These are phyloP conservation scores for Amanita muscaria DNA, from an alignment of 768 basidiomycete genomes.

Conservation along the genomic window DNA sequence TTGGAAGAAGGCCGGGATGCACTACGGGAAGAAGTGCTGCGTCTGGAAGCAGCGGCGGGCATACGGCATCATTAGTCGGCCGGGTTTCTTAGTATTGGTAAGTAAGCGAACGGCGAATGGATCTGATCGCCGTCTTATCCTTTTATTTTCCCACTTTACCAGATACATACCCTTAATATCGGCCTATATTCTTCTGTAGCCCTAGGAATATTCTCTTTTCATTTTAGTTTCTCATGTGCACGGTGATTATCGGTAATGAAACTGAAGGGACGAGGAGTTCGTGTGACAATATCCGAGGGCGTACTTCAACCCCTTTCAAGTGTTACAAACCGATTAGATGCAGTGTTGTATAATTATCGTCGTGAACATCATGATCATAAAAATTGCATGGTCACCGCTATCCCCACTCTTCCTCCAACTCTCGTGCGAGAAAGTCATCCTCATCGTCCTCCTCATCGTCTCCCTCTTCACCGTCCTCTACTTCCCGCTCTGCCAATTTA, in stretches of 20 bases:
- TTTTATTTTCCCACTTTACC: neutral
- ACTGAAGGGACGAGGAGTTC: too few relatives aligned
- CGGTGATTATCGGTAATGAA: too few relatives aligned
- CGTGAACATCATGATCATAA: too few relatives aligned
- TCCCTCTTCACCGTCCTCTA: conserved; percentile 39
- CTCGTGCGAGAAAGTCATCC: conserved; percentile 76
- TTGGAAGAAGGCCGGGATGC: conserved; percentile 77
- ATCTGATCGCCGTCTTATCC: neutral
- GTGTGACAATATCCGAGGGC: too few relatives aligned
- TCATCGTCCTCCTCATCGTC: conserved; percentile 49
- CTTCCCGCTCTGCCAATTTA: conserved; percentile 19
- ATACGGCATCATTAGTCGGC: conserved; percentile 22
- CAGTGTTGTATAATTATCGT: neutral
- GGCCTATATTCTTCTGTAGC: too few relatives aligned
- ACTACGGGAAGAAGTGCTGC: conserved; percentile 55
- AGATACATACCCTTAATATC: neutral
- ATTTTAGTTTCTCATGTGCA: too few relatives aligned
- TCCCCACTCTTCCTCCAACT: conserved; percentile 72
- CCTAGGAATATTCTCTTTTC: too few relatives aligned
- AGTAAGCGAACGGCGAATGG: neutral
- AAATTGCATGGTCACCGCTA: conserved; percentile 24
- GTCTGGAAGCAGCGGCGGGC: conserved; percentile 60
- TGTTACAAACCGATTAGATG: neutral
- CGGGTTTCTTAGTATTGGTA: too few relatives aligned
- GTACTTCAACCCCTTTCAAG: neutral